Conservation (phyloP, 2,329 filamentous ascomycete species). For the Emmonsiellopsis sp. region DNA sequence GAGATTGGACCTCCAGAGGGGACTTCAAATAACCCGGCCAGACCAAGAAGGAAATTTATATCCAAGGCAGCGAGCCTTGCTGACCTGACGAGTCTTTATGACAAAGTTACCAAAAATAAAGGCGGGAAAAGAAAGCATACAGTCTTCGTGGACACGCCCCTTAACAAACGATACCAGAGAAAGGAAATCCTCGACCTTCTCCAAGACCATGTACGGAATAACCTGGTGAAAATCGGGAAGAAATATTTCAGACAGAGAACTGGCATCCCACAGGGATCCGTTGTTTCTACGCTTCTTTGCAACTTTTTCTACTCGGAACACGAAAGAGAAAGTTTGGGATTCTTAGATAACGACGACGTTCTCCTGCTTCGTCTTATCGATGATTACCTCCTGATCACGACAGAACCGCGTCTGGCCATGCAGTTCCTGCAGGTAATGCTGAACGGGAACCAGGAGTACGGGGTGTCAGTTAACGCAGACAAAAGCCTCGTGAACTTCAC, state of each 20-base stretch:
- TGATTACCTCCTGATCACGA: constrained; percentile 84
- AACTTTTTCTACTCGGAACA: constrained; percentile 94
- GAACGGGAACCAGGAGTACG: constrained; percentile 65
- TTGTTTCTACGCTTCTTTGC: constrained; percentile 78
- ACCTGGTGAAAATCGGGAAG: constrained; percentile 81
- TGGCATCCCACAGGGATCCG: constrained; percentile 88
- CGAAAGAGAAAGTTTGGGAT: constrained; percentile 59
- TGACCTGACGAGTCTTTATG: constrained; percentile 37
- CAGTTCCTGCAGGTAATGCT: constrained; percentile 76
- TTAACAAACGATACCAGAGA: constrained; percentile 48
- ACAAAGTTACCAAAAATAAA: constrained; percentile 29
- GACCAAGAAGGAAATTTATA: constrained; percentile 39
- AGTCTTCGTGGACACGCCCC: constrained; percentile 64
- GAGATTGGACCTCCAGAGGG: constrained; percentile 51
- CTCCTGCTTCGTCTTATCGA: constrained; percentile 78
- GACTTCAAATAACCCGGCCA: constrained; percentile 17
- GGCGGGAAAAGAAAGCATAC: constrained; percentile 43
- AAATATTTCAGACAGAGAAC: constrained; percentile 77
- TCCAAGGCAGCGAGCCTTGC: constrained; percentile 39
- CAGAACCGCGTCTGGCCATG: constrained; percentile 54
- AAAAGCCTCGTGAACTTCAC: constrained; percentile 87
- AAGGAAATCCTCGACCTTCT: constrained; percentile 60
- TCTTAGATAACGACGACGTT: constrained; percentile 44
- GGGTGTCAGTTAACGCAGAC: constrained; percentile 61
- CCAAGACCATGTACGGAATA: constrained; percentile 68